Evolutionary conservation across 140 eudicot species (phyloP).

Genomic region (Senecio squalidus): DNA sequence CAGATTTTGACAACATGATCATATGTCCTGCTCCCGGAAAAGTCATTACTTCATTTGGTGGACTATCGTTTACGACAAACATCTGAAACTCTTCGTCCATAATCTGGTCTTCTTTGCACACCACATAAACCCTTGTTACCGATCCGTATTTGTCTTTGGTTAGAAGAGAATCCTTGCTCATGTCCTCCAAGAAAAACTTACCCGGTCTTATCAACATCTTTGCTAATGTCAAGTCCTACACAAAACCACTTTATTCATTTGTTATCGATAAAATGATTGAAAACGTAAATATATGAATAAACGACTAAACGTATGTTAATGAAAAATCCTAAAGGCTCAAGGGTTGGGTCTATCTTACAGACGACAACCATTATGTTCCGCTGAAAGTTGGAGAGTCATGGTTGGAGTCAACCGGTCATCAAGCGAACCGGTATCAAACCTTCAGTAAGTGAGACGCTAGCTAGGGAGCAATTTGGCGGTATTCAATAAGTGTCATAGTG

Average conservation of each 20-base stretch:
- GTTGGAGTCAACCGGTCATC: not conserved
- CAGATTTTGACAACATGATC: slow-evolving; percentile 41
- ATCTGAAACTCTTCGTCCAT: slow-evolving; percentile 39
- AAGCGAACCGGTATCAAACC: not conserved
- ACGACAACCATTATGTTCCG: too few relatives aligned
- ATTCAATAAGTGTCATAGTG: too few relatives aligned
- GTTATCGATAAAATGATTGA: too few relatives aligned
- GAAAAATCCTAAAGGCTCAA: too few relatives aligned
- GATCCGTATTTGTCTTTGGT: slow-evolving; percentile 37
- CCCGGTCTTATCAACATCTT: slow-evolving; percentile 33
- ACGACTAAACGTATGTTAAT: not conserved
- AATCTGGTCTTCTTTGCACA: slow-evolving; percentile 26
- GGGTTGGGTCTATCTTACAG: too few relatives aligned
- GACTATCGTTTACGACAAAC: slow-evolving; percentile 36
- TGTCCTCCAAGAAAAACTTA: slow-evolving; percentile 32
- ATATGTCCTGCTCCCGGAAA: slow-evolving; percentile 51
- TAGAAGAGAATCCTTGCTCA: slow-evolving; percentile 26
- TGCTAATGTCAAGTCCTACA: slow-evolving; percentile 40
- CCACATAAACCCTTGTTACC: slow-evolving; percentile 27
- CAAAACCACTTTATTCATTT: not conserved
- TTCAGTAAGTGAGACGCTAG: too few relatives aligned
- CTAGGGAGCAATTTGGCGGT: too few relatives aligned
- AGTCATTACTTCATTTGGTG: slow-evolving; percentile 33
- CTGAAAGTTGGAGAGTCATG: too few relatives aligned
- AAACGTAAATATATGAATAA: not conserved